phyloP scores from a whole-genome alignment of 176 grass and related monocot genomes.

The Elymus sibiricus region DNA sequence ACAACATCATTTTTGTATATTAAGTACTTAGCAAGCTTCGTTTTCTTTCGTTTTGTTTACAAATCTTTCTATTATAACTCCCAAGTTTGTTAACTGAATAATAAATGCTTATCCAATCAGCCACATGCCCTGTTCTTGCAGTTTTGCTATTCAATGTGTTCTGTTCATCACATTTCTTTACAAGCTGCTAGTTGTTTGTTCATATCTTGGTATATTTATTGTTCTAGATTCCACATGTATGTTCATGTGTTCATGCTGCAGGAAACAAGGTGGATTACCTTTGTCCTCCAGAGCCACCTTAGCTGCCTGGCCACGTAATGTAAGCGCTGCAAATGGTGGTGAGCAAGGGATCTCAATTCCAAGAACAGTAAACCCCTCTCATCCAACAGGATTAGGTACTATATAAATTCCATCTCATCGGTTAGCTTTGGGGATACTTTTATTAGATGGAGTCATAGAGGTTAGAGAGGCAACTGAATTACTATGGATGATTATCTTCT shows the following conservation, averaged over 20 bases:
- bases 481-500: background rate
- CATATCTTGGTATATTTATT: background rate
- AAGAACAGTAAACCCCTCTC: slow-evolving; percentile 34
- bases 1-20: background rate
- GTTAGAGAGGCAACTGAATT: slow-evolving; percentile 7
- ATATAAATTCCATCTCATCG: background rate
- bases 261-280: slow-evolving; percentile 60
- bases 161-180: slow-evolving; percentile 3
- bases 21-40: background rate
- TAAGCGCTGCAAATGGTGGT: slow-evolving; percentile 27
- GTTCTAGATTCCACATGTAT: slow-evolving; percentile 2
- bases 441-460: background rate
- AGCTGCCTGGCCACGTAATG: slow-evolving; percentile 68
- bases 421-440: background rate
- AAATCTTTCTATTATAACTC: background rate
- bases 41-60: background rate
- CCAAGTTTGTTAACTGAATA: background rate
- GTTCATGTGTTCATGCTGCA: slow-evolving; percentile 37
- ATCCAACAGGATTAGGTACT: slow-evolving; percentile 47
- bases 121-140: background rate
- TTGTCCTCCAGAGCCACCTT: slow-evolving; percentile 60
- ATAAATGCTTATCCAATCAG: background rate
- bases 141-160: slow-evolving; percentile 5
- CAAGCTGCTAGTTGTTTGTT: background rate
- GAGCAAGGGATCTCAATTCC: slow-evolving; percentile 22